Evolutionary conservation across 805 yeast species (phyloP).

Genomic region (Wickerhamiella spandovensis): DNA sequence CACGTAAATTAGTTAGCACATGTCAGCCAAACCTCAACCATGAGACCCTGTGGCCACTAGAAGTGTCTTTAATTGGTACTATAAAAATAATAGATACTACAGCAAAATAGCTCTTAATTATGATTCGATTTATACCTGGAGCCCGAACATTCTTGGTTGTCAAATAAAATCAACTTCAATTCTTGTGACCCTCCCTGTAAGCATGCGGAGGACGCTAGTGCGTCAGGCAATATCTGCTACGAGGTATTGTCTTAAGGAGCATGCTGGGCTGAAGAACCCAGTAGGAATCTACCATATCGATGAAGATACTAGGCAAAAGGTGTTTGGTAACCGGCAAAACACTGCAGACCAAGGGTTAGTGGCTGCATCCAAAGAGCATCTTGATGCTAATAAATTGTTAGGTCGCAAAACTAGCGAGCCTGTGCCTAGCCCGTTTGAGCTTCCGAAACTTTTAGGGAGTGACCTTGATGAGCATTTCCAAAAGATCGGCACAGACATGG

Average conservation of each 20-base stretch:
- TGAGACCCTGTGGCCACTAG: too few relatives aligned
- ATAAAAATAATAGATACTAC: too few relatives aligned
- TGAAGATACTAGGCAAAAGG: constrained; percentile 9
- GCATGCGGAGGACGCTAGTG: not conserved
- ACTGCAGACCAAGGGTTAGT: not conserved
- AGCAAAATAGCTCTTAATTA: too few relatives aligned
- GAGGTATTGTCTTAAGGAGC: not conserved
- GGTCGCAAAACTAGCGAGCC: constrained; percentile 15
- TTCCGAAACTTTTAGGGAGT: constrained; percentile 65
- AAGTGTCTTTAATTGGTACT: too few relatives aligned
- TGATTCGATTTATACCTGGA: too few relatives aligned
- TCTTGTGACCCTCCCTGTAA: not conserved
- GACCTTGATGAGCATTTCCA: constrained; percentile 77
- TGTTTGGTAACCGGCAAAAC: constrained; percentile 5
- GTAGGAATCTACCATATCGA: constrained; percentile 24
- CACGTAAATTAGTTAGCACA: not conserved
- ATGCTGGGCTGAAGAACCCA: constrained; percentile 11
- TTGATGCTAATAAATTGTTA: constrained; percentile 7
- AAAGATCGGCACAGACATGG: constrained; percentile 40
- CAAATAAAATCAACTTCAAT: not conserved
- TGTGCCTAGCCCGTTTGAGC: constrained; percentile 13
- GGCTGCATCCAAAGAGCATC: constrained; percentile 11
- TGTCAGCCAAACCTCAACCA: not conserved
- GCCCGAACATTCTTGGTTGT: too few relatives aligned
- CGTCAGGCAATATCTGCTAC: not conserved